Evolutionary conservation across 2,329 filamentous ascomycete species (phyloP).

Genomic region (Tolypocladium cylindrosporum): DNA sequence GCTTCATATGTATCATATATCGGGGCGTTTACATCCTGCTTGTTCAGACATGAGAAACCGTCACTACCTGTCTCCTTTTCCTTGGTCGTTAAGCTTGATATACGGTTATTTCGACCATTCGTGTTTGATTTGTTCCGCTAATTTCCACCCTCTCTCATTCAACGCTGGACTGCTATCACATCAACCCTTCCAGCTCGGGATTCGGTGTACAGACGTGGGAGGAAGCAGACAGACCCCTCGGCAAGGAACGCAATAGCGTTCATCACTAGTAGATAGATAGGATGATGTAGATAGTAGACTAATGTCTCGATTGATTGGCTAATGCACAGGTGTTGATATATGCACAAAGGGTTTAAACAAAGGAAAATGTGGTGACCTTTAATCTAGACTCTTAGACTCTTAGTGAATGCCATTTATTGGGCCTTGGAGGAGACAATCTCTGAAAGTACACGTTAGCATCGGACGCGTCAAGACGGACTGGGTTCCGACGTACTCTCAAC

Average conservation of each 20-base stretch:
- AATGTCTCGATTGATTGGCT: slow-evolving; percentile 38
- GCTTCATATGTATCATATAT: background rate
- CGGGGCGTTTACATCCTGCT: background rate
- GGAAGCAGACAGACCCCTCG: background rate
- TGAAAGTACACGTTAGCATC: slow-evolving; percentile 28
- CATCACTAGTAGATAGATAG: background rate
- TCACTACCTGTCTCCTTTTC: background rate
- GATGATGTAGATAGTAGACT: background rate
- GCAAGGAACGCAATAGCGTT: background rate
- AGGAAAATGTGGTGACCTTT: slow-evolving; percentile 34
- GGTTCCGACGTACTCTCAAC: slow-evolving; percentile 65
- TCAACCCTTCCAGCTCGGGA: background rate
- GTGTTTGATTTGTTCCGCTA: no score
- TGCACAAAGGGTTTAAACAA: slow-evolving; percentile 44
- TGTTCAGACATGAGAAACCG: background rate
- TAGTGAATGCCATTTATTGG: slow-evolving; percentile 40
- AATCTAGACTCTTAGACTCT: slow-evolving; percentile 26
- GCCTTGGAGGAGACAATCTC: slow-evolving; percentile 54
- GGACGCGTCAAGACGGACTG: background rate
- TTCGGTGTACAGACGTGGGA: no score
- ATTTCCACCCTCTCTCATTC: background rate
- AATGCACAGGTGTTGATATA: slow-evolving; percentile 51
- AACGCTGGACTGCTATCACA: background rate
- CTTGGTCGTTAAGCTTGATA: background rate
- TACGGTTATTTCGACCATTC: background rate